Base-by-base conservation (phyloP, 257 asterid species). In the Perilla frutescens region DNA sequence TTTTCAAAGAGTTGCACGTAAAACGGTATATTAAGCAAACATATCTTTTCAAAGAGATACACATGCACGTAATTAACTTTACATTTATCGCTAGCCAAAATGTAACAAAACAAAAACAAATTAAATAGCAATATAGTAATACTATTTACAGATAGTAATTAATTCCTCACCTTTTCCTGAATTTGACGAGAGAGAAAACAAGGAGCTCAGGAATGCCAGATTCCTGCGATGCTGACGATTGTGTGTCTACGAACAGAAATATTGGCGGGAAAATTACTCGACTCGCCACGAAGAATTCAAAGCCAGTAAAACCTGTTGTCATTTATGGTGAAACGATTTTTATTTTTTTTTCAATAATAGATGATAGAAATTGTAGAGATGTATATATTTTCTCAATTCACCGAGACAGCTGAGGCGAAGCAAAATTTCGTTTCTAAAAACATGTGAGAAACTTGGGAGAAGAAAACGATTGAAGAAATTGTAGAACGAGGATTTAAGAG, bases 151-250 rank as follows among this genome's bases (percentile, higher is more conserved):
- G 11, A 34, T 20, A 20, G 1, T 10, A 60, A 12, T 1, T 1
- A 44, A 6, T 14, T 49, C 14, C 0, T 2, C 53, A 89, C 95
- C 95, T 89, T 86, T 81, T 85, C 36, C 81, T 80, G 40, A 89
- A 87, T 70, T 84, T 86, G 81, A 83, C 72, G 60, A 78, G 74
- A 11, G 87, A 84, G 8, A 77, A 54, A 57, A 76, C 51, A n/a
- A 78, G 64, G 63, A 78, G 72, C 66, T 82, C 85, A 5, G 84
- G 79, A 10, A 82, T 87, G 39, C 73, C 81, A 5, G 87, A 57
- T 76, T 89, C 90, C 51, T 85, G 89, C 3, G 97, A 86, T 0
- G 82, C 88, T 0, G 88, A 84, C 32, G 87, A 87, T 9, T 72
- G 74, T 4, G 61, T 83, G 47, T 79, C 84, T 1, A 80, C 73